Evolutionary conservation across 2,329 filamentous ascomycete species (phyloP), one percentile per base, ranked within the genome.

Genomic region (Claviceps fusiformis): DNA sequence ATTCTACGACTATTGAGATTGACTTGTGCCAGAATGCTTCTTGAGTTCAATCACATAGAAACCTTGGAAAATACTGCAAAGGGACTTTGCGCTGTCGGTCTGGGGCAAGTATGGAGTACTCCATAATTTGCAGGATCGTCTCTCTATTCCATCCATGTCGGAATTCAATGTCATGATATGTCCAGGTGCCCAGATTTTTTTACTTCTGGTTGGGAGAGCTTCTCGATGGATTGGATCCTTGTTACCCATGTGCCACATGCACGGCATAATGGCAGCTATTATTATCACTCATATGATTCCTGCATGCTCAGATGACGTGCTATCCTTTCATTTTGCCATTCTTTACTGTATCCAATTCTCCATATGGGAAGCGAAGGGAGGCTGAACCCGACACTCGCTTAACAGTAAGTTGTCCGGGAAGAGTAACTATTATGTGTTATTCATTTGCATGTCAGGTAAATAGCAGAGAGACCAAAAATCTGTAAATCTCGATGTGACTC

Each of bases 1-100:
- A 2, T 96, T 96, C 69, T 95, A 95, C 65, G 87, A 93, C 56
- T 95, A 95, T 69, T 89, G 70, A 55, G 19, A 7, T 27, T 45
- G 50, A 45, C 24, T 6, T 5, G 37, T n/a, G 13, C 19, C 53
- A 27, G 37, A 27, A 31, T n/a, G 45, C 10, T 33, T n/a, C 52
- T 19, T 17, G 11, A 6, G 5, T 54, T 24, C 6, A n/a, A 19
- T 33, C 1, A 46, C 41, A 35, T 53, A 15, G 51, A 45, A 46
- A 31, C 9, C 5, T 49, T 19, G 8, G 31, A n/a, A 35, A 41
- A 51, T 6, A 41, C 15, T 19, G n/a, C 39, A 11, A 3, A 52
- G 37, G 37, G 19, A 48, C 7, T 3, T 10, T 13, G 29, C 27
- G 13, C 17, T 31, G 15, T 31, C 3, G 43, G 5, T 3, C n/a